Base-by-base conservation (phyloP, 257 asterid genomes). In the Solanum verrucosum region DNA sequence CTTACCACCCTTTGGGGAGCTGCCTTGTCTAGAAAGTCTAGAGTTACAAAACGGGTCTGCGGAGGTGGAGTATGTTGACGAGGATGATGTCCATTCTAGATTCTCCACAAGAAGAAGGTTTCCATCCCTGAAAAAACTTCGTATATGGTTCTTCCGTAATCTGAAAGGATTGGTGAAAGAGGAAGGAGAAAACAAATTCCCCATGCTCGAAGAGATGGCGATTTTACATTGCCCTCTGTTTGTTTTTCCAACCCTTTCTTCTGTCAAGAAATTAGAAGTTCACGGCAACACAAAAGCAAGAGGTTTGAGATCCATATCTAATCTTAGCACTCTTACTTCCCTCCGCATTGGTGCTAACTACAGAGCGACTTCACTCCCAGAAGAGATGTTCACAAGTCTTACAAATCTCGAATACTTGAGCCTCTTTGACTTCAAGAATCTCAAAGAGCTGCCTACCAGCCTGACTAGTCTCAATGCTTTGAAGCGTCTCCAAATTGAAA, bases 1-100 rank as follows among this genome's bases (percentile, higher is more conserved):
- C 77, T 87, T 91, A 38, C 89, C 91, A 59, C 73, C 20, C 33
- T 56, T 91, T 23, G 91, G 88, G 33, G 89, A 85, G 68, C 29
- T 91, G 2, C 90, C 89, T 18, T 56, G 10, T 68, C 89, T 91
- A 23, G 59, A 89, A 18, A 35, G 0, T 15, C 13, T 91, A 70
- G 0, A 9, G 2, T 84, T 91, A 34, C 46, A 34, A 18, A 2
- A 9, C 27, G 81, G 81, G 27, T 73, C 81, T 73, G 15, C 6
- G 46, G 81, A 73, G 29, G 81, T 73, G 81, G 46, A 73, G 46
- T 73, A 0, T 34, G 46, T 73, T 73, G 81, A 73, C 18, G 81
- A 73, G 79, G 79, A 56, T 52, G 59, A 40, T 56, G 27, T 18
- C 0, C 79, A 65, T 31, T 27, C 83, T 81, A 52, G 44, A 33